Conservation (phyloP, 2,329 filamentous ascomycete genomes). For the Drechmeria coniospora region DNA sequence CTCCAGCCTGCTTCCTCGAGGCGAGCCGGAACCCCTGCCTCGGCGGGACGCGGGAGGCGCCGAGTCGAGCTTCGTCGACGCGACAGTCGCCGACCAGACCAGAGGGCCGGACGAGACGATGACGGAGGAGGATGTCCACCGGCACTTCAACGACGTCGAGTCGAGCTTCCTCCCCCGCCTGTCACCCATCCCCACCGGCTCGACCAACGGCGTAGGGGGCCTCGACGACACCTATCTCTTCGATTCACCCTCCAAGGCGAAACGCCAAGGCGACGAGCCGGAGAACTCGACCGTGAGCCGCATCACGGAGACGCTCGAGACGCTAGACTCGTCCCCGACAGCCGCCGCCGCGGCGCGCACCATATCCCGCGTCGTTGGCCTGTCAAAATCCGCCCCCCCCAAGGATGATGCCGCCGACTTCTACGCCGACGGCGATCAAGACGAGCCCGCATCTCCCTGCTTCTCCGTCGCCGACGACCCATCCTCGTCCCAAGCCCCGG, state of each 20-base stretch:
- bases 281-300: slow-evolving; percentile 18
- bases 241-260: slow-evolving; percentile 25
- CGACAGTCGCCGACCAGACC: slow-evolving; percentile 20
- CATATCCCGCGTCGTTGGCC: slow-evolving; percentile 35
- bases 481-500: slow-evolving; percentile 15
- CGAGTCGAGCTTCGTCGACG: slow-evolving; percentile 28
- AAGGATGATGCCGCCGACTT: no score
- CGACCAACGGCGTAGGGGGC: slow-evolving; percentile 21
- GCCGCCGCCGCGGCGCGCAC: slow-evolving; percentile 38
- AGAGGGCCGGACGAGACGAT: slow-evolving; percentile 27
- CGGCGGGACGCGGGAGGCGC: slow-evolving; percentile 1
- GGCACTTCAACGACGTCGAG: slow-evolving; percentile 47
- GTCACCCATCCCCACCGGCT: slow-evolving; percentile 37
- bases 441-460: slow-evolving; percentile 14
- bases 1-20: slow-evolving; percentile 6
- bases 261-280: slow-evolving; percentile 4
- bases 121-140: slow-evolving; percentile 35
- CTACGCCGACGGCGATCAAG: slow-evolving; percentile 9
- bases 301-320: slow-evolving; percentile 36
- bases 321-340: slow-evolving; percentile 40
- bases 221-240: slow-evolving; percentile 46
- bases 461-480: slow-evolving; percentile 12
- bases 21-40: slow-evolving; percentile 7
- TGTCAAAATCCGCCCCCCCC: no score
- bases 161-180: slow-evolving; percentile 47